phyloP scores from a whole-genome alignment of 2,329 filamentous ascomycete species.

The Botrytis fabae region DNA sequence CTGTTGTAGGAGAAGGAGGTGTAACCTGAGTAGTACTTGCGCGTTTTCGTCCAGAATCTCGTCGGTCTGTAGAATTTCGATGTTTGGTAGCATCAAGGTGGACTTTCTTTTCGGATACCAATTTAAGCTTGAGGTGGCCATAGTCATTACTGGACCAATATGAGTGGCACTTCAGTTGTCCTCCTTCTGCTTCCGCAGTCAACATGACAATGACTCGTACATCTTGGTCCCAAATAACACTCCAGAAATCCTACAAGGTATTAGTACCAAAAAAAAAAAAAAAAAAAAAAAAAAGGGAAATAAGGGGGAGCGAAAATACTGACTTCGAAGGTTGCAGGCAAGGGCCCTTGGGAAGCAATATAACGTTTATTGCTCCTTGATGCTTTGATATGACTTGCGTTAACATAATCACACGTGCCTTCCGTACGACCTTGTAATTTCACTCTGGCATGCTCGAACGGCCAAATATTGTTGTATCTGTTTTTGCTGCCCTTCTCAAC shows the following conservation, averaged over 20 bases:
- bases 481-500: constrained; percentile 96
- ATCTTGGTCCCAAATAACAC: constrained; percentile 94
- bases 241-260: constrained; percentile 83
- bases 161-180: constrained; percentile 90
- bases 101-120: constrained; percentile 78
- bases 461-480: constrained; percentile 95
- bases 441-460: constrained; percentile 91
- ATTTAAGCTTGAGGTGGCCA: constrained; percentile 72
- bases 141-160: constrained; percentile 86
- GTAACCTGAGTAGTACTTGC: constrained; percentile 54
- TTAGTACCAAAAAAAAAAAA: constrained; percentile 24
- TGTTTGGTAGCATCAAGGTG: constrained; percentile 64
- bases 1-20: constrained; percentile 43
- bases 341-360: constrained; percentile 91
- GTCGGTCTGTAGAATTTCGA: constrained; percentile 44
- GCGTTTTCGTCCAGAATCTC: constrained; percentile 49
- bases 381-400: constrained; percentile 83
- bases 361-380: constrained; percentile 85
- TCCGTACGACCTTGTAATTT: constrained; percentile 67
- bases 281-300: constrained; percentile 20
- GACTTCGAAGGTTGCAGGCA: constrained; percentile 89
- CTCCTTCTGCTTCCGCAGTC: constrained; percentile 89
- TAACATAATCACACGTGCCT: constrained; percentile 87
- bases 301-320: constrained; percentile 39
- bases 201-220: constrained; percentile 94